phyloP scores from a whole-genome alignment of 768 basidiomycete genomes.

The Boletus vinaceobasis region DNA sequence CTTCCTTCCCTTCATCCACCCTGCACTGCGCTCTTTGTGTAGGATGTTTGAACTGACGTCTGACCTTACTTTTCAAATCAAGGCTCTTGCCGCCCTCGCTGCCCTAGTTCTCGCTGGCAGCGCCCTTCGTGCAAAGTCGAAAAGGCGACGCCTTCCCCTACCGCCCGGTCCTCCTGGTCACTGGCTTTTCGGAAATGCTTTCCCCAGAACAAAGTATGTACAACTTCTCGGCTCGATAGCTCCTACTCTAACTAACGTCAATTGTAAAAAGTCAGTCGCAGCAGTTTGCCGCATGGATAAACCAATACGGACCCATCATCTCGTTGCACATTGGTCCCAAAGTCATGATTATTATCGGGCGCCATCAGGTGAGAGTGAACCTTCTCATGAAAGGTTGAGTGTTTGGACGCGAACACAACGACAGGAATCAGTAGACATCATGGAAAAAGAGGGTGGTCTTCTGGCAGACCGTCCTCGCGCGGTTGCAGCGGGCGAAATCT shows the following conservation, averaged over 20 bases:
- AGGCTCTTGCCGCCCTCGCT: conserved; percentile 17
- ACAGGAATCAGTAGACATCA: conserved; percentile 59
- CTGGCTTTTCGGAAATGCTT: conserved; percentile 31
- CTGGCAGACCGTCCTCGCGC: conserved; percentile 53
- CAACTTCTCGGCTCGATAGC: not conserved
- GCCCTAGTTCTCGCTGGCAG: conserved; percentile 15
- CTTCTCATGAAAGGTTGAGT: not conserved
- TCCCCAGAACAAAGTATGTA: conserved; percentile 28
- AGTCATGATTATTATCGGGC: conserved; percentile 32
- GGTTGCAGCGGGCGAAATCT: conserved; percentile 57
- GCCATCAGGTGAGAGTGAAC: conserved; percentile 32
- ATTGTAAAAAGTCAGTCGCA: conserved; percentile 25
- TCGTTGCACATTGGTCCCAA: conserved; percentile 48
- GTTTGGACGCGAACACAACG: not conserved
- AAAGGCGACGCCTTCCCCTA: conserved; percentile 19
- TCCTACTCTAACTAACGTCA: not conserved
- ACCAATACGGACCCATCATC: conserved; percentile 60
- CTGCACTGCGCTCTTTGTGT: not conserved
- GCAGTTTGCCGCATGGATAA: conserved; percentile 57
- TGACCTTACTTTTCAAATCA: conserved; percentile 9
- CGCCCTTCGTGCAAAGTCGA: conserved; percentile 9
- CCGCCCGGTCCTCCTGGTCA: conserved; percentile 33
- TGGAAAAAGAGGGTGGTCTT: conserved; percentile 62
- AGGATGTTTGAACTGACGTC: conserved; percentile 8
- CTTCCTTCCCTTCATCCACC: not conserved